Percentiles rank a stretch among this genome's conserved stretches.
These are phyloP conservation scores for Kickxella alabastrina DNA, from an alignment of 192 early-diverging fungal genomes.

Conservation along the genomic window DNA sequence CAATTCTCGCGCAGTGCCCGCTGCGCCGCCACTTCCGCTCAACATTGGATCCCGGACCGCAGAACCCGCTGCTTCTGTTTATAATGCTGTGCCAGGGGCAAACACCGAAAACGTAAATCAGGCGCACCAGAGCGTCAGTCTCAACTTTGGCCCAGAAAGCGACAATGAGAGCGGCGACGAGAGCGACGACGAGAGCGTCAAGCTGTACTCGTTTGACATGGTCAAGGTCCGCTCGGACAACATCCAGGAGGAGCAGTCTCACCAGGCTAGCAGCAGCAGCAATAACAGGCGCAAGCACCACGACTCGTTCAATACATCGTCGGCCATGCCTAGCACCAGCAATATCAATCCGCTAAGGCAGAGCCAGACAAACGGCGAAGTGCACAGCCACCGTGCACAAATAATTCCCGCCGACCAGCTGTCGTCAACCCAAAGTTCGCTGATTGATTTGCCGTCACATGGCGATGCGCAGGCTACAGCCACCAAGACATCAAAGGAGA, in stretches of 20 bases:
- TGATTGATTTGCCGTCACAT: neutral
- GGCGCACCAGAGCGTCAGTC: too few relatives aligned
- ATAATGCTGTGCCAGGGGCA: too few relatives aligned
- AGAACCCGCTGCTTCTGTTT: too few relatives aligned
- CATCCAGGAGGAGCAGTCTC: neutral
- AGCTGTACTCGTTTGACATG: constrained; percentile 32
- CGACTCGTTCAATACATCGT: neutral
- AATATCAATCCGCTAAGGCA: too few relatives aligned
- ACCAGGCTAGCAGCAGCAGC: neutral
- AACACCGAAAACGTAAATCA: too few relatives aligned
- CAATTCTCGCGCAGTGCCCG: too few relatives aligned
- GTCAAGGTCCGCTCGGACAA: constrained; percentile 21
- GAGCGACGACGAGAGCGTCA: constrained; percentile 18
- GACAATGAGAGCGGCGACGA: constrained; percentile 25
- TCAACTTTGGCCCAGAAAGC: too few relatives aligned
- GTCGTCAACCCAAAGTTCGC: neutral
- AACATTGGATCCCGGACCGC: too few relatives aligned
- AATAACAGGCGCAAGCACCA: neutral
- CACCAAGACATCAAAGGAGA: constrained; percentile 1
- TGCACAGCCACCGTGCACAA: too few relatives aligned
- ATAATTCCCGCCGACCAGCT: too few relatives aligned
- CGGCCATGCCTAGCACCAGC: neutral
- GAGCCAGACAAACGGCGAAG: too few relatives aligned
- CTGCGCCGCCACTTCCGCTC: neutral
- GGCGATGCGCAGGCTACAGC: neutral